Conservation (phyloP, 306 rosid genomes). For the Ochetophila trinervis region DNA sequence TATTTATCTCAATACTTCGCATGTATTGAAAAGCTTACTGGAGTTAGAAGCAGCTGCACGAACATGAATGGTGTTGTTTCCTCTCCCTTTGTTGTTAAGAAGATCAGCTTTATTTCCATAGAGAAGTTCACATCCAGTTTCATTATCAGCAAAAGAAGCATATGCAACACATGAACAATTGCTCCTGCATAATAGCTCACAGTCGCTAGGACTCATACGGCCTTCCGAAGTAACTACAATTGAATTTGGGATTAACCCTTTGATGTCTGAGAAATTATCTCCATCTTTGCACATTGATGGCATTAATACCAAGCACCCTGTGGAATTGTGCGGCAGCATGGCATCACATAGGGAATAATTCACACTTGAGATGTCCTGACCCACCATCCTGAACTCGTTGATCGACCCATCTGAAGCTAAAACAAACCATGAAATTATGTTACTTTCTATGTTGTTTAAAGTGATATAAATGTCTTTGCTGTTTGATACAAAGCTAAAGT, state of each 20-base stretch:
- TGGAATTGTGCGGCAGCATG: not conserved
- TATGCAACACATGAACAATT: constrained; percentile 22
- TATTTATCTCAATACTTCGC: not conserved
- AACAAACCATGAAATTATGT: constrained; percentile 17
- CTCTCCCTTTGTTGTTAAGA: not conserved
- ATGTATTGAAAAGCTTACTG: constrained; percentile 13
- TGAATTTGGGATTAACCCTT: not conserved
- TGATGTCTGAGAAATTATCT: constrained; percentile 12
- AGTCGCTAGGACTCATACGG: constrained; percentile 8
- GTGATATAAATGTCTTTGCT: constrained; percentile 16
- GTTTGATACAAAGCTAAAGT: constrained; percentile 10
- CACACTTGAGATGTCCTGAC: constrained; percentile 7
- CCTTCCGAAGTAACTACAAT: not conserved
- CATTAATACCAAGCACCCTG: not conserved
- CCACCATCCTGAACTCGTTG: constrained; percentile 16
- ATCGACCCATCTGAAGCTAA: constrained; percentile 14
- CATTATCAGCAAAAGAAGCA: not conserved
- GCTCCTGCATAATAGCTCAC: constrained; percentile 10
- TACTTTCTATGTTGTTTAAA: constrained; percentile 12
- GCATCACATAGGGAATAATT: constrained; percentile 16
- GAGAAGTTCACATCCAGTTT: not conserved
- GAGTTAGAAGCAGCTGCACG: not conserved
- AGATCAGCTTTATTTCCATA: not conserved
- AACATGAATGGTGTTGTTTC: constrained; percentile 9
- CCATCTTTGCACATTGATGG: constrained; percentile 1